Conservation (phyloP, 768 basidiomycete species). For the Mycena galericulata region DNA sequence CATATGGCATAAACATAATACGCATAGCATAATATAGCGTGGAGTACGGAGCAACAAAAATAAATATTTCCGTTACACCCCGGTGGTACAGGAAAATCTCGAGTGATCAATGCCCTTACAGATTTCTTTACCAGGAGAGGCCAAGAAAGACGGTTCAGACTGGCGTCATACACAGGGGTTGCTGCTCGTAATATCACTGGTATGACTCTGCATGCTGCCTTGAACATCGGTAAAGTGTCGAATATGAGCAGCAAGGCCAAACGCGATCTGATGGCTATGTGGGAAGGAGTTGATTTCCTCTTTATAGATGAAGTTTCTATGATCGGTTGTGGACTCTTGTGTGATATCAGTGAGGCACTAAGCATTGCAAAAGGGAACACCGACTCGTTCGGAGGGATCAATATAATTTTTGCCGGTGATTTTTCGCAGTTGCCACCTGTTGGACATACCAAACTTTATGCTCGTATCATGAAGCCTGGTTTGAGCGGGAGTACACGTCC, state of each 20-base stretch:
- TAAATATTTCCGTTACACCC: too few relatives aligned
- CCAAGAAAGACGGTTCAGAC: slow-evolving; percentile 41
- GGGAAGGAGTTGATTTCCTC: slow-evolving; percentile 54
- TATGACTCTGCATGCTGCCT: slow-evolving; percentile 53
- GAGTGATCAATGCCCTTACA: slow-evolving; percentile 50
- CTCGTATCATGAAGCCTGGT: slow-evolving; percentile 32
- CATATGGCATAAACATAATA: too few relatives aligned
- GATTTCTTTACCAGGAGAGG: slow-evolving; percentile 42
- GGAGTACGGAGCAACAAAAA: too few relatives aligned
- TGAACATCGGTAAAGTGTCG: not conserved
- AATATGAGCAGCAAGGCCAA: not conserved
- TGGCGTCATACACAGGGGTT: slow-evolving; percentile 51
- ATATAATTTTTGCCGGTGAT: slow-evolving; percentile 57
- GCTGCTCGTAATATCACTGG: slow-evolving; percentile 54
- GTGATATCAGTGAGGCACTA: slow-evolving; percentile 48
- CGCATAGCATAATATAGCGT: too few relatives aligned
- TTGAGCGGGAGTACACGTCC: not conserved
- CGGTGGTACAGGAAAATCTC: slow-evolving; percentile 58
- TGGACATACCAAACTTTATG: not conserved
- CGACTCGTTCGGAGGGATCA: slow-evolving; percentile 52
- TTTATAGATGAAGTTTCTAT: slow-evolving; percentile 56
- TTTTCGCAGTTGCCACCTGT: slow-evolving; percentile 56
- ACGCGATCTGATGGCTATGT: slow-evolving; percentile 43
- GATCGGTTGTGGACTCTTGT: slow-evolving; percentile 48
- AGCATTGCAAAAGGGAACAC: slow-evolving; percentile 44